Evolutionary conservation across 768 basidiomycete species (phyloP).

Genomic region (Tulasnella sp.): DNA sequence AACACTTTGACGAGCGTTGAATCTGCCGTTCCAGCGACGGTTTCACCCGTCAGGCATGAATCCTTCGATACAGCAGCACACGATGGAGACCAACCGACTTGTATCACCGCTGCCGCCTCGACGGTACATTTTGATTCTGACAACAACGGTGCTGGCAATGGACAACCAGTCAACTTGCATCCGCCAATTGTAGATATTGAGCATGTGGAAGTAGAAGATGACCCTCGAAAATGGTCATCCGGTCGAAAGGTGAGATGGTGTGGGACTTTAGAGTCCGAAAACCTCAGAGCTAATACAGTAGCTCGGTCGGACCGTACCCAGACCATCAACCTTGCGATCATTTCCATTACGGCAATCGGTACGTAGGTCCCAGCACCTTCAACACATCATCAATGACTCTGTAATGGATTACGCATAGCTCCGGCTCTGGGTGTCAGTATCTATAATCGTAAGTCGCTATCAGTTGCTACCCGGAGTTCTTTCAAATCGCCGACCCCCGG

Average conservation of each 20-base stretch:
- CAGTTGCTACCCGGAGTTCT: background rate
- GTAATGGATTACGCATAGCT: slow-evolving; percentile 43
- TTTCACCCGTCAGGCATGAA: background rate
- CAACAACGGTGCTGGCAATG: background rate
- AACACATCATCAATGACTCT: background rate
- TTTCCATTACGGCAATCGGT: slow-evolving; percentile 19
- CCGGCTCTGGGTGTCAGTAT: slow-evolving; percentile 44
- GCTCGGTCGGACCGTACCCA: background rate
- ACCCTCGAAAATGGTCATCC: slow-evolving; percentile 49
- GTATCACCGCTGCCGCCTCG: background rate
- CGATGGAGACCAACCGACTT: background rate
- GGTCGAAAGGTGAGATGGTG: slow-evolving; percentile 38
- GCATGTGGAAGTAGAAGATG: slow-evolving; percentile 37
- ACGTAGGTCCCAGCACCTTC: slow-evolving; percentile 34
- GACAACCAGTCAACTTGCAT: background rate
- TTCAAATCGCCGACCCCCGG: background rate
- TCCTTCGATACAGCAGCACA: background rate
- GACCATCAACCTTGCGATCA: slow-evolving; percentile 28
- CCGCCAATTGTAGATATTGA: slow-evolving; percentile 27
- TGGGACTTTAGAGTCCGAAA: background rate
- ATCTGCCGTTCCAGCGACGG: background rate
- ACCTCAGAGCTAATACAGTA: background rate
- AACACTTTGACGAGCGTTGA: background rate
- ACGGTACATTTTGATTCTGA: background rate
- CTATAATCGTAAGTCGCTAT: slow-evolving; percentile 43